Conservation (phyloP, 495 filamentous ascomycete genomes). For the Baudoinia panamericana region DNA sequence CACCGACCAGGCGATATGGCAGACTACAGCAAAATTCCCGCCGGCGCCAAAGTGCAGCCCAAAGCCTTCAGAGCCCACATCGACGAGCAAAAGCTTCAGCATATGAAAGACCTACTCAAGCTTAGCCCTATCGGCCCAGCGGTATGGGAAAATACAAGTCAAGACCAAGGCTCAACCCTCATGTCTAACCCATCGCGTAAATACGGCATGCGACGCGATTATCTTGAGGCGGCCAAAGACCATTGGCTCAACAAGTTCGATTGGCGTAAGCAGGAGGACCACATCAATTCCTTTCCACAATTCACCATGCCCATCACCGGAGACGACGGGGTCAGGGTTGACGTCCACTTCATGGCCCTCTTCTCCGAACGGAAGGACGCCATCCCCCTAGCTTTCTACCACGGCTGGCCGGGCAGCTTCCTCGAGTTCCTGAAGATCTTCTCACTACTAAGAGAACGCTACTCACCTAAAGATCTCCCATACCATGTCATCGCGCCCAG, state of each 20-base stretch:
- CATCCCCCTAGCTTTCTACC: conserved; percentile 46
- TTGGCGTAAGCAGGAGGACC: conserved; percentile 28
- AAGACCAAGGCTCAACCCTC: conserved; percentile 3
- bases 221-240: conserved; percentile 42
- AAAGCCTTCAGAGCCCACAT: conserved; percentile 17
- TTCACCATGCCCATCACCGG: conserved; percentile 40
- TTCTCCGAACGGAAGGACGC: conserved; percentile 49
- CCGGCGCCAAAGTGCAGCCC: conserved; percentile 8
- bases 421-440: conserved; percentile 42
- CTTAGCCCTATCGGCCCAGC: conserved; percentile 16
- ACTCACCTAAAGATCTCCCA: conserved; percentile 42
- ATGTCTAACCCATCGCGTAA: conserved; percentile 22
- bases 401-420: conserved; percentile 53
- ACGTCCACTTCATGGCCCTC: conserved; percentile 51
- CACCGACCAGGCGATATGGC: conserved; percentile 11
- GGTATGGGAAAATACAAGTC: conserved; percentile 13
- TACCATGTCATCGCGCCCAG: conserved; percentile 57
- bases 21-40: conserved; percentile 16
- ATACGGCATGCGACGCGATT: conserved; percentile 45
- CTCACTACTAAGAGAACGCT: conserved; percentile 36
- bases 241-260: conserved; percentile 37
- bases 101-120: conserved; percentile 12
- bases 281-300: conserved; percentile 53
- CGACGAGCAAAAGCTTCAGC: conserved; percentile 14
- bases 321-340: conserved; percentile 23